A percentile compares a stretch with the other conserved stretches of the same genome.
Evolutionary conservation across 2,329 filamentous ascomycete species (phyloP).

Genomic region (Arthrobotrys megalospora): DNA sequence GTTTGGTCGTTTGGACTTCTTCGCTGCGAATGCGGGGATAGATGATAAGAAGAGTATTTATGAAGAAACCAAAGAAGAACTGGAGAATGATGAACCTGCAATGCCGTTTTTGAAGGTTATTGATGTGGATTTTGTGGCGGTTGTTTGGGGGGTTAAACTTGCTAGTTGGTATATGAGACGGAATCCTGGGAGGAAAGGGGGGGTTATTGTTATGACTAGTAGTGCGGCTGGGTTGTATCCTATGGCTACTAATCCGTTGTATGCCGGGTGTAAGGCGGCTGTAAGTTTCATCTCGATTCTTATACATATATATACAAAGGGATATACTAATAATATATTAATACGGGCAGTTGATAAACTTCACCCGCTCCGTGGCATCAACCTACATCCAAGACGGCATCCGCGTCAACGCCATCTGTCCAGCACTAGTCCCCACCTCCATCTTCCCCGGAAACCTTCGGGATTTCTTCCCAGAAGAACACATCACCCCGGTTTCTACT

Average conservation of each 20-base stretch:
- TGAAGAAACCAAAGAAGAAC: conserved; percentile 64
- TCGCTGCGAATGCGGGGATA: conserved; percentile 69
- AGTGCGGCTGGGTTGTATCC: conserved; percentile 67
- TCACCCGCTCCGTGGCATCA: conserved; percentile 65
- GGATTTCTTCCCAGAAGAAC: conserved; percentile 65
- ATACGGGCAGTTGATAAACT: conserved; percentile 64
- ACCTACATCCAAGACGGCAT: conserved; percentile 66
- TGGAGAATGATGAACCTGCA: conserved; percentile 66
- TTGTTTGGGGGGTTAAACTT: conserved; percentile 68
- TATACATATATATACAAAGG: conserved; percentile 60
- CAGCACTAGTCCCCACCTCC: conserved; percentile 66
- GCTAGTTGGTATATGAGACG: conserved; percentile 68
- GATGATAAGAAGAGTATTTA: conserved; percentile 68
- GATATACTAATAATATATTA: conserved; percentile 45
- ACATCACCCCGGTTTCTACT: conserved; percentile 67
- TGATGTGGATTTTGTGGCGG: conserved; percentile 68
- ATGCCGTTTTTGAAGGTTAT: conserved; percentile 67
- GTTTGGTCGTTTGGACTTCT: conserved; percentile 69
- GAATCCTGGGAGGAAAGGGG: conserved; percentile 65
- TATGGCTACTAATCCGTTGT: conserved; percentile 61
- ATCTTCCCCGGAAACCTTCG: conserved; percentile 65
- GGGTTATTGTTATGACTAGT: conserved; percentile 68
- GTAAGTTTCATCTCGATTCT: conserved; percentile 62
- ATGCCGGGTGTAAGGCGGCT: conserved; percentile 46
- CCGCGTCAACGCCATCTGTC: conserved; percentile 67